Conservation (phyloP, 2,329 filamentous ascomycete species). For the Penicillium hesseltinei region DNA sequence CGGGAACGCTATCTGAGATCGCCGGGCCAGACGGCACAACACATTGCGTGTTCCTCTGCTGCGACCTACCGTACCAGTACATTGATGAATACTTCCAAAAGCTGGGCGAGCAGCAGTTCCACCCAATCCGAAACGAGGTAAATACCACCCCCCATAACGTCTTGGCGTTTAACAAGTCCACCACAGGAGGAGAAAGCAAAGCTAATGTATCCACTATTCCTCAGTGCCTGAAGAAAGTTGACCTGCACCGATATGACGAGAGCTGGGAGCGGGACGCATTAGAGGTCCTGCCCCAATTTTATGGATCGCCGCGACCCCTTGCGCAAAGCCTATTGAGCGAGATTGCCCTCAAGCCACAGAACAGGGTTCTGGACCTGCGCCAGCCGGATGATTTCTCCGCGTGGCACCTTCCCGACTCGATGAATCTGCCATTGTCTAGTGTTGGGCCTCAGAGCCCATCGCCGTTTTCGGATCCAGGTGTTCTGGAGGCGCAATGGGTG, state of each 20-base stretch:
- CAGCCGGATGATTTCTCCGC: constrained; percentile 42
- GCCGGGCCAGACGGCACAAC: constrained; percentile 48
- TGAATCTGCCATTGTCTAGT: constrained; percentile 46
- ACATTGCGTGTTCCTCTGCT: constrained; percentile 60
- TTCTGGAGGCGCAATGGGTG: constrained; percentile 50
- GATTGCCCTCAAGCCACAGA: constrained; percentile 29
- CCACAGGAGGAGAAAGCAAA: background rate
- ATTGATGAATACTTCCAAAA: constrained; percentile 61
- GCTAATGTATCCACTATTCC: background rate
- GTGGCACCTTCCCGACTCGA: constrained; percentile 47
- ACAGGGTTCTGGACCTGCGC: constrained; percentile 48
- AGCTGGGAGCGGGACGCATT: constrained; percentile 52
- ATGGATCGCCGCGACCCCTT: constrained; percentile 24
- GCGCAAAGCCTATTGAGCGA: constrained; percentile 22
- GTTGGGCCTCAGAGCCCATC: constrained; percentile 36
- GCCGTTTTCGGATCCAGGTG: constrained; percentile 48
- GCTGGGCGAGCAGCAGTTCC: constrained; percentile 50
- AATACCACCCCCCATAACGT: constrained; percentile 11
- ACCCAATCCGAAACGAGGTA: constrained; percentile 49
- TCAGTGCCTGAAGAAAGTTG: constrained; percentile 50
- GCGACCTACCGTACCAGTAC: constrained; percentile 64
- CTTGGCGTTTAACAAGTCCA: constrained; percentile 2
- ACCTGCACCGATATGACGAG: constrained; percentile 56
- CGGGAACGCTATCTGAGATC: constrained; percentile 46
- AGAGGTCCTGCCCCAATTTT: constrained; percentile 42